phyloP scores from a whole-genome alignment of 306 rosid species.

The Casuarina cunninghamiana region DNA sequence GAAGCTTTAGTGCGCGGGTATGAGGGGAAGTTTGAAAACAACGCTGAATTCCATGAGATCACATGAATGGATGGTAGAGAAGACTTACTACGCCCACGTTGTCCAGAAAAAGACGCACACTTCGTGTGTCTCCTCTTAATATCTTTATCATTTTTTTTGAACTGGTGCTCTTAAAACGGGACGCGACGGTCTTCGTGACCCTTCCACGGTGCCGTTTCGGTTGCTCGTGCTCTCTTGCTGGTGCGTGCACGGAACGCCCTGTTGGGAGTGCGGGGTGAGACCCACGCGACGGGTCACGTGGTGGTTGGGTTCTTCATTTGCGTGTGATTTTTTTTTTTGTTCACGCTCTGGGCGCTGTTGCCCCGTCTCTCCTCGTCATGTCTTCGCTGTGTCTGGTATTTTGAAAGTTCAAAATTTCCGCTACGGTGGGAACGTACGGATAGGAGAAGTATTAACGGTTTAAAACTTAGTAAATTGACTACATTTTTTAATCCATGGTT shows the following conservation, averaged over 20 bases:
- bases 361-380: conserved; percentile 13
- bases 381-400: conserved; percentile 14
- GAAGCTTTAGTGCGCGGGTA: conserved; percentile 83
- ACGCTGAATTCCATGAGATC: conserved; percentile 78
- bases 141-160: conserved; percentile 28
- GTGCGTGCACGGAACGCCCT: background rate
- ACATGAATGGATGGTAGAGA: conserved; percentile 37
- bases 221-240: background rate
- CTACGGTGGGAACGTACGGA: background rate
- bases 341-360: conserved; percentile 21
- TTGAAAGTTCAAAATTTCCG: background rate
- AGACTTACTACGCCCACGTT: conserved; percentile 33
- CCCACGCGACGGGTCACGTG: background rate
- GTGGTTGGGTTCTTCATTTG: background rate
- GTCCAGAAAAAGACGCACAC: conserved; percentile 6
- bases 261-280: conserved; percentile 2
- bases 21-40: conserved; percentile 81
- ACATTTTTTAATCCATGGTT: too few relatives aligned
- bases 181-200: conserved; percentile 67
- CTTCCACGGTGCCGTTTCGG: background rate
- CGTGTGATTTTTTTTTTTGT: conserved; percentile 7
- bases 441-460: too few relatives aligned
- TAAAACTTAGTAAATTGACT: too few relatives aligned
- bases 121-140: background rate
- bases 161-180: conserved; percentile 44